Conservation (phyloP, 331 rosid species). For the Erythrophleum ivorense region DNA sequence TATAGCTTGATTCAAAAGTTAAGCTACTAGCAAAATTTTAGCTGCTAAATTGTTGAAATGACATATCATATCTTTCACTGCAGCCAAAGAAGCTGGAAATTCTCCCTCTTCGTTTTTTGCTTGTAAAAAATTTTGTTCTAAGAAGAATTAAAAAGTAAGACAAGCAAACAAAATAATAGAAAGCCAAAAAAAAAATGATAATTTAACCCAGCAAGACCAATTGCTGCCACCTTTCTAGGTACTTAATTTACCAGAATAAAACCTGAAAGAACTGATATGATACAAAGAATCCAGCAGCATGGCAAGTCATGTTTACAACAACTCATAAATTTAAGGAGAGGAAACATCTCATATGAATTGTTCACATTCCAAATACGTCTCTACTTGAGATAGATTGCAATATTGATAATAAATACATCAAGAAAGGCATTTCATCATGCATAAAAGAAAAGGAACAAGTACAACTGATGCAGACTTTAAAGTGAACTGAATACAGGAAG, state of each 20-base stretch:
- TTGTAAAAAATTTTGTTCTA: neutral
- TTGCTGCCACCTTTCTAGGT: neutral
- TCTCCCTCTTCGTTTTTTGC: neutral
- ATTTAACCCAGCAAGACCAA: neutral
- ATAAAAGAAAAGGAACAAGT: neutral
- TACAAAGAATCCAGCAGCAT: neutral
- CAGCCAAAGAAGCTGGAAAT: neutral
- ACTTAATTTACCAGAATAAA: neutral
- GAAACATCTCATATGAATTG: neutral
- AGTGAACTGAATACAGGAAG: neutral
- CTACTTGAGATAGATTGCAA: neutral
- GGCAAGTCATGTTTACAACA: neutral
- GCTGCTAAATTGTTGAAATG: conserved; percentile 7
- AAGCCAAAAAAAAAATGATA: neutral
- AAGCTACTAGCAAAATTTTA: neutral
- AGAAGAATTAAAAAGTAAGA: neutral
- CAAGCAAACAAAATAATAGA: neutral
- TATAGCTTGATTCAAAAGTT: neutral
- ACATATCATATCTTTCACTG: conserved; percentile 10
- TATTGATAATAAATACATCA: neutral
- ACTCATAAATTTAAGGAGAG: neutral
- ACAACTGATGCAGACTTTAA: neutral
- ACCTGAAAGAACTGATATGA: neutral
- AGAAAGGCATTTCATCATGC: neutral
- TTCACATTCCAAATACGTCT: neutral